Evolutionary conservation across 2,329 filamentous ascomycete species (phyloP).

Genomic region (Ceratocystis variospora): DNA sequence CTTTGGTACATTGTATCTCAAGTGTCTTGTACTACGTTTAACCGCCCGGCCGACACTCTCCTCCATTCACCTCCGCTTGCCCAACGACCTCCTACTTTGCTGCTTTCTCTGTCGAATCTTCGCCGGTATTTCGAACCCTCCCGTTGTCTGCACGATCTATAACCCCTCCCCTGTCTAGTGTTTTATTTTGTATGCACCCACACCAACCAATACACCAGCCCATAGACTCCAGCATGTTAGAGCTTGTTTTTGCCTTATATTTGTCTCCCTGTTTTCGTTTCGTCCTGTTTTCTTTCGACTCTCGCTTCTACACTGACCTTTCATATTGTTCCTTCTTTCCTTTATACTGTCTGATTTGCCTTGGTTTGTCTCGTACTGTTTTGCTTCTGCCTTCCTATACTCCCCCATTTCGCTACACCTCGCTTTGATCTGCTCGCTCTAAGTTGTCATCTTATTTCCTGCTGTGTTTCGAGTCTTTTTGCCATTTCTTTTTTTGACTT

Average conservation of each 20-base stretch:
- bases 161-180: not conserved
- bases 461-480: not conserved
- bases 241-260: slow-evolving; percentile 7
- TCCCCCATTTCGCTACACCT: slow-evolving; percentile 2
- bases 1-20: not conserved
- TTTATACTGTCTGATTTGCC: not conserved
- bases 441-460: slow-evolving; percentile 10
- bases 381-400: not conserved
- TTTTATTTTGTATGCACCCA: not conserved
- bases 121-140: not conserved
- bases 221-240: slow-evolving; percentile 3
- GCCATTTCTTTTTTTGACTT: not conserved
- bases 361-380: not conserved
- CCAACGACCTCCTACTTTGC: too few relatives aligned
- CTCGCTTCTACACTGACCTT: too few relatives aligned
- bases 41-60: too few relatives aligned
- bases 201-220: not conserved
- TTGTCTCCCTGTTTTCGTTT: not conserved
- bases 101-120: too few relatives aligned
- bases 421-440: slow-evolving; percentile 6
- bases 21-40: not conserved
- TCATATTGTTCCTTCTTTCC: not conserved
- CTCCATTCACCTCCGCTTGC: too few relatives aligned
- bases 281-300: not conserved
- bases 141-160: not conserved